Evolutionary conservation across 257 asterid species (phyloP), one percentile per base, ranked within the genome.

Genomic region (Leptodermis oblonga): DNA sequence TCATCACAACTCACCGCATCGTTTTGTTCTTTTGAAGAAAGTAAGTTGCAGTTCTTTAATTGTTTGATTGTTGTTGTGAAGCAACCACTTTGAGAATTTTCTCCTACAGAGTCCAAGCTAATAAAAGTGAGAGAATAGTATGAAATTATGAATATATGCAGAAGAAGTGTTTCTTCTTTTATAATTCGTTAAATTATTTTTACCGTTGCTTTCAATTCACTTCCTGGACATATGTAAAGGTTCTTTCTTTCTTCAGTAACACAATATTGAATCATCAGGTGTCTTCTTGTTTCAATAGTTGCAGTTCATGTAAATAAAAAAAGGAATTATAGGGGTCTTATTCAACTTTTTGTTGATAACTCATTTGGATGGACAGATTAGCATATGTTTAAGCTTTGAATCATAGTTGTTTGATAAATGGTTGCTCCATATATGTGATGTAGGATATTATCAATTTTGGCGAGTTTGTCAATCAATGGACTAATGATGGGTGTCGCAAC

Each of bases 1-100:
- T 37, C 87, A 84, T 82, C 96, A 87, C 76, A 83, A 78, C 77
- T 93, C 96, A 58, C 96, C 94, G 30, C 86, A 90, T 30, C 49
- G 85, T 71, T 71, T 53, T 79, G 76, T 87, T 71, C 92, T 87
- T 74, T 79, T 90, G 73, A 88, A n/a, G n/a, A n/a, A 86, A 82
- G 99, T 93, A 82, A 84, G 96, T 74, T 28, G 28, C 70, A 17
- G 46, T 39, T 26, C 6, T 33, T 48, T 46, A 34, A 34, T 52
- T 9, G 45, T 68, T 14, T 41, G 9, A 23, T 59, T 49, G 42
- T 46, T 23, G 46, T 43, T 9, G 6, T 23, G 67, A 46, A 56
- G 39, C 22, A 48, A 36, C 18, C 46, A 17, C 25, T 41, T 39
- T 0, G 15, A 26, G 18, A 62, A 52, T 36, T 34, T 20, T 48